Conservation (phyloP, 768 basidiomycete species). For the Phaffia tasmanica region DNA sequence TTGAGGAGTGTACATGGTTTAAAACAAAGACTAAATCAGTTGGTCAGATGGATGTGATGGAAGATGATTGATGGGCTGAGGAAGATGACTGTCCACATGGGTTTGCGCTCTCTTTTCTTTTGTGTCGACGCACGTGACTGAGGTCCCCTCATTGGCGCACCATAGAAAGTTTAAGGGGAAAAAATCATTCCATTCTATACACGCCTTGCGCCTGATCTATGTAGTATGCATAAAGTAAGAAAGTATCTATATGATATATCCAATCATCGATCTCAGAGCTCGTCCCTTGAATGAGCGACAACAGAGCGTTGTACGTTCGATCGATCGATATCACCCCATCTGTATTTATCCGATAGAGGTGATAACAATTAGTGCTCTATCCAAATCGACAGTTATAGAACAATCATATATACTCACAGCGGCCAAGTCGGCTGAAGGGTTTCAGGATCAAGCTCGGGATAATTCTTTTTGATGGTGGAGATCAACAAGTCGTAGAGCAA, state of each 20-base stretch:
- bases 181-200: no score
- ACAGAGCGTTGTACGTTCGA: background rate
- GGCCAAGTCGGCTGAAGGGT: slow-evolving; percentile 51
- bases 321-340: slow-evolving; percentile 13
- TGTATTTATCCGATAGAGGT: background rate
- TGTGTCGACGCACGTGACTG: no score
- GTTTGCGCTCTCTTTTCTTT: no score
- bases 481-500: slow-evolving; percentile 56
- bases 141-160: no score
- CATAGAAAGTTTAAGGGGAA: no score
- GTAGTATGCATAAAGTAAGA: no score
- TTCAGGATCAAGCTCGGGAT: slow-evolving; percentile 61
- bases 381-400: background rate
- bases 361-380: background rate
- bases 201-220: no score
- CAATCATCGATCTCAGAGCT: background rate
- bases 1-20: slow-evolving; percentile 55
- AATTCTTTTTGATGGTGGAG: slow-evolving; percentile 47
- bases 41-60: background rate
- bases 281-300: background rate
- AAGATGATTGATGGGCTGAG: background rate
- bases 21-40: no score
- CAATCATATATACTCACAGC: slow-evolving; percentile 43
- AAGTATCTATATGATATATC: no score
- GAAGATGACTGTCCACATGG: no score